Conservation (phyloP, 176 grass and related monocot genomes). For the Lolium perenne region DNA sequence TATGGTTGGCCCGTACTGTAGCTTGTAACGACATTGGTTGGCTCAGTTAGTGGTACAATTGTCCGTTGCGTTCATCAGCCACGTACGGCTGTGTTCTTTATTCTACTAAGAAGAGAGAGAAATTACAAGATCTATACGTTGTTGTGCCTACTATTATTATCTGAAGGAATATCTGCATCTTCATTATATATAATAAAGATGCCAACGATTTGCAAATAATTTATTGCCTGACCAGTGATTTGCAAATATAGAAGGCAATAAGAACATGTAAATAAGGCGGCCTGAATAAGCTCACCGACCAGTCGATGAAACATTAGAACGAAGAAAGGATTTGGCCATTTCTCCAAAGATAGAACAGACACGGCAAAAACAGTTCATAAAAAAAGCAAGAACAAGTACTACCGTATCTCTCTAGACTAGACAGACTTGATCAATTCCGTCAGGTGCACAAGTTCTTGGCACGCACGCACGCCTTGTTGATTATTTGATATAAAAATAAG, state of each 20-base stretch:
- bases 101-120: background rate
- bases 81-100: background rate
- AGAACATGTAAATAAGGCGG: background rate
- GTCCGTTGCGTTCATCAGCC: background rate
- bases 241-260: too few species aligned
- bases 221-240: too few species aligned
- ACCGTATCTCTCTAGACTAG: too few species aligned
- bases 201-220: too few species aligned
- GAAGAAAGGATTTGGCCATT: background rate
- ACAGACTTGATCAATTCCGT: background rate
- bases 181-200: background rate
- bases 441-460: background rate
- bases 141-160: background rate
- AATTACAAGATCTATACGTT: background rate
- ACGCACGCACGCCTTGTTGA: background rate
- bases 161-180: background rate
- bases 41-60: background rate
- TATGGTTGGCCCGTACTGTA: constrained; percentile 15
- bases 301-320: too few species aligned
- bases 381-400: background rate
- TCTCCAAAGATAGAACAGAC: background rate
- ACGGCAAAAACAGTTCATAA: background rate
- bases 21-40: background rate
- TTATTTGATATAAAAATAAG: background rate
- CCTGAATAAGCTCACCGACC: background rate